A percentile compares a stretch with the other conserved stretches of the same genome.
Evolutionary conservation across 2,329 filamentous ascomycete genomes (phyloP).

Genomic region (Calonectria hongkongensis): DNA sequence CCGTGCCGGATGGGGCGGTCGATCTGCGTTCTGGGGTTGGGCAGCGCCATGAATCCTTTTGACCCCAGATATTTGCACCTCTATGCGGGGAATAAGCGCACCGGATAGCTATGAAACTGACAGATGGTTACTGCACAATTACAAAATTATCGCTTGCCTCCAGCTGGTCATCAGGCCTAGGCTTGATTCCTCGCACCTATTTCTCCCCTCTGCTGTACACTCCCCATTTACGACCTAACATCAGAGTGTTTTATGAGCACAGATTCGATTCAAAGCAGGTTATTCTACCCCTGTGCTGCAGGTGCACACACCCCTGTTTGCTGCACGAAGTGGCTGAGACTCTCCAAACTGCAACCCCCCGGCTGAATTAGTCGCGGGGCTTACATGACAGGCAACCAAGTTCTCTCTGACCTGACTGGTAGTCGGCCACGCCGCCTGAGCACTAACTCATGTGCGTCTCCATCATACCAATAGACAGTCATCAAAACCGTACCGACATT

Average conservation of each 20-base stretch:
- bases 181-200: too few relatives aligned
- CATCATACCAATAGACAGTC: background rate
- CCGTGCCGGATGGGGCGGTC: slow-evolving; percentile 7
- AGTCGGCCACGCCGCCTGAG: background rate
- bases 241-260: too few relatives aligned
- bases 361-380: slow-evolving; percentile 10
- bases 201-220: background rate
- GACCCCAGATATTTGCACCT: slow-evolving; percentile 20
- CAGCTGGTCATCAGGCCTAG: too few relatives aligned
- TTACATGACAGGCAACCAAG: slow-evolving; percentile 25
- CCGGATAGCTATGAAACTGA: background rate
- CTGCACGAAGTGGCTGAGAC: slow-evolving; percentile 6
- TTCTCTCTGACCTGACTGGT: slow-evolving; percentile 19
- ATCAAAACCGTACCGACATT: background rate
- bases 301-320: background rate
- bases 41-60: slow-evolving; percentile 12
- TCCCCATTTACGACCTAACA: background rate
- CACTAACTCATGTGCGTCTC: background rate
- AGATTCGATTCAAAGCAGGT: background rate
- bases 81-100: slow-evolving; percentile 4
- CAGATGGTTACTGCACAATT: background rate
- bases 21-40: slow-evolving; percentile 28
- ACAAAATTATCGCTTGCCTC: too few relatives aligned
- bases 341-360: slow-evolving; percentile 4
- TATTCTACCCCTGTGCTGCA: background rate